A percentile compares a stretch with the other conserved stretches of the same genome.
phyloP scores from a whole-genome alignment of 306 rosid species.

The Abrus pulchellus region DNA sequence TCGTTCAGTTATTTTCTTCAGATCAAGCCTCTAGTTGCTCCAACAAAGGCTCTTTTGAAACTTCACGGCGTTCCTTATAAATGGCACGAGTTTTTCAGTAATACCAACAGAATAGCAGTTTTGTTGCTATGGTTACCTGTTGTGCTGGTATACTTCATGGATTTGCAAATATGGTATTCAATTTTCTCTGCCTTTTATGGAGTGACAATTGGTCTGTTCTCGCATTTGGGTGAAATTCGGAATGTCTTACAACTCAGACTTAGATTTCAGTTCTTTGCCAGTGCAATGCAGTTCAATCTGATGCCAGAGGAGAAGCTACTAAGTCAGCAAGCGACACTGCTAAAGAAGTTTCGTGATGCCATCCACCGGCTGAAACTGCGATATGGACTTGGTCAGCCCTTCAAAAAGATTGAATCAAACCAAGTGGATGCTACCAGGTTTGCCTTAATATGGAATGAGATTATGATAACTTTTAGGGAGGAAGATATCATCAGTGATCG shows the following conservation, averaged over 20 bases:
- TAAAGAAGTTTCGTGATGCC: constrained; percentile 85
- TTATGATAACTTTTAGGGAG: constrained; percentile 85
- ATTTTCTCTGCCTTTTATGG: constrained; percentile 77
- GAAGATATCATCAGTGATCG: constrained; percentile 88
- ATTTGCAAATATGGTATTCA: constrained; percentile 94
- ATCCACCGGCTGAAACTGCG: constrained; percentile 79
- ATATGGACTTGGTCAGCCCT: constrained; percentile 81
- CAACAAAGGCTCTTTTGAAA: constrained; percentile 73
- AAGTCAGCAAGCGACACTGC: constrained; percentile 55
- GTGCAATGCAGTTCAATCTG: constrained; percentile 90
- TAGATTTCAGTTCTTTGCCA: constrained; percentile 93
- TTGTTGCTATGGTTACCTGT: constrained; percentile 85
- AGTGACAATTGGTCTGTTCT: constrained; percentile 74
- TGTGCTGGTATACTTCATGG: constrained; percentile 85
- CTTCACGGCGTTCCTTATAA: constrained; percentile 40
- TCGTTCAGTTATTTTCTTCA: constrained; percentile 88
- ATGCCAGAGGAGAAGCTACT: constrained; percentile 71
- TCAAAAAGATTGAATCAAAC: constrained; percentile 82
- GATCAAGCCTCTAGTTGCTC: constrained; percentile 85
- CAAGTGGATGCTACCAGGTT: constrained; percentile 83
- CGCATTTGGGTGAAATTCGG: constrained; percentile 95
- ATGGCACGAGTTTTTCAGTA: constrained; percentile 85
- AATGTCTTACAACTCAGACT: constrained; percentile 80
- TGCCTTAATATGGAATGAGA: constrained; percentile 98
- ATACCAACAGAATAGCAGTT: constrained; percentile 73